Percentiles rank a stretch among this genome's conserved stretches.
phyloP scores from a whole-genome alignment of 2,329 filamentous ascomycete genomes.

The Aspergillus jensenii region DNA sequence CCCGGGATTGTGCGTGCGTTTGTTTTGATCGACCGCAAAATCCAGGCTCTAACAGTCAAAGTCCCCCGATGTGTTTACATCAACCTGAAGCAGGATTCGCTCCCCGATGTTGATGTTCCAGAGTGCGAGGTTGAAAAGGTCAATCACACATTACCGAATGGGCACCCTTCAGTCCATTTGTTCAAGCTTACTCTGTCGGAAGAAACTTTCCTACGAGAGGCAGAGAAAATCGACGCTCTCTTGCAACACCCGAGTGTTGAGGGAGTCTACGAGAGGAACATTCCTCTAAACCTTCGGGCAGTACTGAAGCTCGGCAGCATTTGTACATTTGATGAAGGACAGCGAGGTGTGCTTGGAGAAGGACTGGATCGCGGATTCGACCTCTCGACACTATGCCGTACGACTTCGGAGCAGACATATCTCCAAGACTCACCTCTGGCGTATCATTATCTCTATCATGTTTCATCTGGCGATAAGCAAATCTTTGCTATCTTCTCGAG shows the following conservation, averaged over 20 bases:
- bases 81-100: constrained; percentile 81
- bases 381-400: constrained; percentile 69
- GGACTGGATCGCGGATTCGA: constrained; percentile 95
- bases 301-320: constrained; percentile 85
- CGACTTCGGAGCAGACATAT: constrained; percentile 69
- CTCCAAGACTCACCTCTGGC: constrained; percentile 71
- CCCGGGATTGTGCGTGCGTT: constrained; percentile 86
- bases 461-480: constrained; percentile 84
- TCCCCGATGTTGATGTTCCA: constrained; percentile 83
- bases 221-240: constrained; percentile 75
- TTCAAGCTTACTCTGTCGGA: constrained; percentile 93
- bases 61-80: constrained; percentile 88
- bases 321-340: constrained; percentile 89
- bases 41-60: constrained; percentile 83
- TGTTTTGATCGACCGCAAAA: constrained; percentile 88
- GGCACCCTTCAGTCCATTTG: constrained; percentile 87
- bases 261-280: constrained; percentile 92
- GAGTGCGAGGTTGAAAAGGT: constrained; percentile 91
- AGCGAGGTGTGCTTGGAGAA: constrained; percentile 86
- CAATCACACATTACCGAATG: constrained; percentile 89
- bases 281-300: constrained; percentile 82
- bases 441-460: constrained; percentile 91
- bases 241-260: constrained; percentile 95
- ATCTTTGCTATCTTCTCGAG: constrained; percentile 94
- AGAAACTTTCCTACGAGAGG: constrained; percentile 79